Evolutionary conservation across 2,329 filamentous ascomycete genomes (phyloP), one percentile per base, ranked within the genome.

Genomic region (Scedosporium dehoogii): DNA sequence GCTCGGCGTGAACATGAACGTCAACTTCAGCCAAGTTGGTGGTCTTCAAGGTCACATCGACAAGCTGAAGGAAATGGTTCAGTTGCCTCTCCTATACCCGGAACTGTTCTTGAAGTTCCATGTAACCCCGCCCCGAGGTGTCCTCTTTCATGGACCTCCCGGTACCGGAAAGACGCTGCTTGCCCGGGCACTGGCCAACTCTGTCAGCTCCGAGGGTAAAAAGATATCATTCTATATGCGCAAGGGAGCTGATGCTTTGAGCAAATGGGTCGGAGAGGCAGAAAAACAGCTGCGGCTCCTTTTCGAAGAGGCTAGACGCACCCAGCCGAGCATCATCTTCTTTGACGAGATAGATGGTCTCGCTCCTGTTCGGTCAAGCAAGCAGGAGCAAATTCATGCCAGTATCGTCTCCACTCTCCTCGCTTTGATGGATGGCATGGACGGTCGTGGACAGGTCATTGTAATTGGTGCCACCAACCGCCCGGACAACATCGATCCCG

Each of bases 151-250:
- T 72, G 94, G 94, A 41, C 94, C 94, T 61, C 94, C 96, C 4
- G 94, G 94, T 73, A 99, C 94, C 16, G 94, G 94, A 82, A 99
- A 97, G 78, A 99, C 94, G 12, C 80, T 99, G n/a, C 84, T 99
- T 64, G 94, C 96, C 60, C 86, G 94, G 69, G 94, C 94, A 51
- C 80, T 99, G 57, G 92, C 96, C 59, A 96, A 94, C 62, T 96
- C 90, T 65, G 89, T 96, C 64, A 92, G 91, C 66, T 86, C 89
- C 12, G 89, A 93, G 59, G 93, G 93, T 23, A 88, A 89, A 67
- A 97, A 97, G 73, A 94, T 99, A 66, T 97, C 92, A 0, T 99
- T 99, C 69, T 99, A 97, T 75, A 99, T 99, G 94, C 89, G 94
- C 64, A 99, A 99, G 75, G 96, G 94, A 72, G 96, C 94, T 25